phyloP scores from a whole-genome alignment of 257 asterid genomes.

The Salvia miltiorrhiza region DNA sequence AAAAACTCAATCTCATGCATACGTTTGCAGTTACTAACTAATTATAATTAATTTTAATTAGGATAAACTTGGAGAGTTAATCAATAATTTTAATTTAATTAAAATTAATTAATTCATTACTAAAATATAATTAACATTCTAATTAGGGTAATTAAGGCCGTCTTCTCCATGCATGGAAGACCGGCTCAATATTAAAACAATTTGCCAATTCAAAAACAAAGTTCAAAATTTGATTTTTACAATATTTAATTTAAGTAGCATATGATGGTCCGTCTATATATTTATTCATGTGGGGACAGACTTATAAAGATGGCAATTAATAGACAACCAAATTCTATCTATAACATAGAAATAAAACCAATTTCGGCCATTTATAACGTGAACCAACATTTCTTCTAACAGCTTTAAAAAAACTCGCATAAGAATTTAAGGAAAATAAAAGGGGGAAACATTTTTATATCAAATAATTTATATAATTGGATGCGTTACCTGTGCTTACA shows the following conservation, averaged over 20 bases:
- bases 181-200: no score
- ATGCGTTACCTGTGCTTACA: slow-evolving; percentile 6
- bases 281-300: slow-evolving; percentile 7
- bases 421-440: background rate
- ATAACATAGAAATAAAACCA: slow-evolving; percentile 12
- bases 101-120: no score
- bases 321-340: slow-evolving; percentile 16
- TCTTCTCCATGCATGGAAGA: no score
- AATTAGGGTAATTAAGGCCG: no score
- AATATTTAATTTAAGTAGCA: background rate
- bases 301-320: slow-evolving; percentile 23
- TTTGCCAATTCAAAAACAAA: slow-evolving; percentile 1
- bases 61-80: no score
- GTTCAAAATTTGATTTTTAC: slow-evolving; percentile 16
- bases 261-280: background rate
- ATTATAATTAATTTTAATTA: no score
- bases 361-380: slow-evolving; percentile 26
- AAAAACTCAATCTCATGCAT: no score
- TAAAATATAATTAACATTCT: no score
- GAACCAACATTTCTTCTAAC: slow-evolving; percentile 25
- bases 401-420: background rate
- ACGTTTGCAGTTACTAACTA: no score
- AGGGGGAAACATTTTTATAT: background rate
- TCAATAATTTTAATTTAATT: no score
- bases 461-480: background rate